These are phyloP conservation scores for Hypomontagnella monticulosa DNA, from an alignment of 495 filamentous ascomycete species.

Conservation along the genomic window DNA sequence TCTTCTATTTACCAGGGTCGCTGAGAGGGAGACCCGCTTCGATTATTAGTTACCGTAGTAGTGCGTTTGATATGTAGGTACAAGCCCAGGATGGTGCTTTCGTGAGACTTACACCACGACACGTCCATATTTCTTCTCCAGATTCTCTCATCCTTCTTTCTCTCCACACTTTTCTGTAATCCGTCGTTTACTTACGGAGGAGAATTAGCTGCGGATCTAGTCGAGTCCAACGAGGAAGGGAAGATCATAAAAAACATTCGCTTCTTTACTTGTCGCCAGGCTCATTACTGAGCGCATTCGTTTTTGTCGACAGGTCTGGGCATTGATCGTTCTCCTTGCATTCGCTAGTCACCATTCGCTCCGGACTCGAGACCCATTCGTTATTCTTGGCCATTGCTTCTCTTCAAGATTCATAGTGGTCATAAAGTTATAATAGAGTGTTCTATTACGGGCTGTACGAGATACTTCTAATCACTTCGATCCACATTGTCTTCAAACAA, in stretches of 20 bases:
- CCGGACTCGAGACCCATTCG: slow-evolving; percentile 27
- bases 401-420: slow-evolving; percentile 7
- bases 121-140: slow-evolving; percentile 34
- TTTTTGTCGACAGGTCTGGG: slow-evolving; percentile 32
- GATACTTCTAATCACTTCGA: not conserved
- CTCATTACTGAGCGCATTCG: slow-evolving; percentile 25
- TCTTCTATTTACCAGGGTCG: slow-evolving; percentile 32
- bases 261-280: slow-evolving; percentile 29
- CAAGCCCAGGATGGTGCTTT: slow-evolving; percentile 28
- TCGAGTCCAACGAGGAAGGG: slow-evolving; percentile 22
- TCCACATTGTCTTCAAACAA: slow-evolving; percentile 9
- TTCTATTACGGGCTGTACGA: not conserved
- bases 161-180: slow-evolving; percentile 14
- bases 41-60: slow-evolving; percentile 32
- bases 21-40: slow-evolving; percentile 26
- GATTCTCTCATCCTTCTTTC: slow-evolving; percentile 24
- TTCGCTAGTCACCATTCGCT: slow-evolving; percentile 19
- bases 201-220: slow-evolving; percentile 11
- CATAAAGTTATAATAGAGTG: slow-evolving; percentile 1
- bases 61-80: slow-evolving; percentile 44
- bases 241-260: slow-evolving; percentile 31
- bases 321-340: slow-evolving; percentile 16
- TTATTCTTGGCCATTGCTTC: slow-evolving; percentile 19
- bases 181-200: slow-evolving; percentile 14
- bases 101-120: slow-evolving; percentile 28